Evolutionary conservation across 2,329 filamentous ascomycete species (phyloP).

Genomic region (Ophiobolus disseminans): DNA sequence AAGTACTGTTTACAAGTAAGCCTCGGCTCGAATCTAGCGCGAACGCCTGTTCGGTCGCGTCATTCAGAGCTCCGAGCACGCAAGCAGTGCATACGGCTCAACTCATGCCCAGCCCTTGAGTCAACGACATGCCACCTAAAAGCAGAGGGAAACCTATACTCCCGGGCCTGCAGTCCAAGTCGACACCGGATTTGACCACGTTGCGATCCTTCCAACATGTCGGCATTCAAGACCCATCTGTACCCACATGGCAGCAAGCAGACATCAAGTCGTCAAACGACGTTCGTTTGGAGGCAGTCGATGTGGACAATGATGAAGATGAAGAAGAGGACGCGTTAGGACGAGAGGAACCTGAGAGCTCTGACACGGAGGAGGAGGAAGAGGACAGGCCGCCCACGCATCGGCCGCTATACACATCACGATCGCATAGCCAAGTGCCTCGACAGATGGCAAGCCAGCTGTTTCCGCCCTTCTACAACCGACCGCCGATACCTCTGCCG

Average conservation of each 20-base stretch:
- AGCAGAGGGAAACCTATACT: slow-evolving; percentile 52
- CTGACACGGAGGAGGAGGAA: slow-evolving; percentile 23
- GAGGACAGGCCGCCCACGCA: slow-evolving; percentile 23
- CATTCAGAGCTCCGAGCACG: slow-evolving; percentile 23
- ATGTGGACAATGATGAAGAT: slow-evolving; percentile 4
- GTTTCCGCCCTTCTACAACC: slow-evolving; percentile 94
- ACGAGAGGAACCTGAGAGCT: slow-evolving; percentile 20
- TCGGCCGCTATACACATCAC: slow-evolving; percentile 53
- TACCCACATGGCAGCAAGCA: too few species aligned
- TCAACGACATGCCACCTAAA: slow-evolving; percentile 51
- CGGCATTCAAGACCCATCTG: too few species aligned
- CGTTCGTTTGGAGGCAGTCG: too few species aligned
- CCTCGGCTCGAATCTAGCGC: slow-evolving; percentile 21
- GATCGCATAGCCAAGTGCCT: slow-evolving; percentile 54
- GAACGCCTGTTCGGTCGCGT: slow-evolving; percentile 19
- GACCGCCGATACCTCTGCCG: slow-evolving; percentile 92
- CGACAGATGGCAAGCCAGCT: slow-evolving; percentile 43
- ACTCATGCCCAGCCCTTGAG: slow-evolving; percentile 1
- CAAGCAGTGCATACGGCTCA: slow-evolving; percentile 21
- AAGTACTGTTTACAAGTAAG: background rate
- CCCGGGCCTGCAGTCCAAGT: slow-evolving; percentile 54
- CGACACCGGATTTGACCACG: slow-evolving; percentile 56
- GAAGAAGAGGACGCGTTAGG: slow-evolving; percentile 19
- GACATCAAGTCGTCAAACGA: too few species aligned
- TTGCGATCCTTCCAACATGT: too few species aligned